These are phyloP conservation scores for Cucurbita moschata DNA, from an alignment of 306 rosid species.

Conservation along the genomic window DNA sequence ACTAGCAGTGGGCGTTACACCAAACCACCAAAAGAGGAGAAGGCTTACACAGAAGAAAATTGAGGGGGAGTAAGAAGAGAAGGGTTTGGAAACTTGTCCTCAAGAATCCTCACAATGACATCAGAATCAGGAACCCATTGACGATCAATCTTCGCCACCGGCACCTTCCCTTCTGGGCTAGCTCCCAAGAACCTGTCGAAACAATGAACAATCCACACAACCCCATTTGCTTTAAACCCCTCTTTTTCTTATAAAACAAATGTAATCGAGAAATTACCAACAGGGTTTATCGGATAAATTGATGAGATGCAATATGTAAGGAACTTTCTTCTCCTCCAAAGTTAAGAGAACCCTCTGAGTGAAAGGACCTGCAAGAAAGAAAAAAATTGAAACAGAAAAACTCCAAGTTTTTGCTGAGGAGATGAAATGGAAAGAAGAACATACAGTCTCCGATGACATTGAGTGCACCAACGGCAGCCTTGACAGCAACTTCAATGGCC, in stretches of 20 bases:
- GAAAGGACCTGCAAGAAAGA: constrained; percentile 49
- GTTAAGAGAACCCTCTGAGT: constrained; percentile 63
- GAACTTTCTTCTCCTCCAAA: constrained; percentile 69
- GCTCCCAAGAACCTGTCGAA: constrained; percentile 50
- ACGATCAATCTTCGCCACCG: constrained; percentile 47
- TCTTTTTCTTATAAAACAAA: neutral
- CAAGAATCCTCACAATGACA: constrained; percentile 48
- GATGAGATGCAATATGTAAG: constrained; percentile 36
- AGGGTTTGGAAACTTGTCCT: constrained; percentile 58
- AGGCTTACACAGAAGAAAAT: constrained; percentile 49
- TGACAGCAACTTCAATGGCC: constrained; percentile 50
- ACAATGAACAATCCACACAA: neutral
- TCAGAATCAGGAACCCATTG: constrained; percentile 86
- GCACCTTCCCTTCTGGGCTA: constrained; percentile 78
- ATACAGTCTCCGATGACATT: constrained; percentile 66
- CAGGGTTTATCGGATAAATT: constrained; percentile 46
- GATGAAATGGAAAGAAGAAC: neutral
- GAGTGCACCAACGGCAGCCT: constrained; percentile 56
- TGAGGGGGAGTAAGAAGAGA: constrained; percentile 49
- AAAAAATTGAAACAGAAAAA: neutral
- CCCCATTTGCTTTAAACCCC: neutral
- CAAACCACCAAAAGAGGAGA: neutral
- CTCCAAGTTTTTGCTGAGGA: neutral
- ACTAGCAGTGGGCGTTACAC: no score
- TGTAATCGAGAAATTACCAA: constrained; percentile 26